Percentiles rank a stretch among this genome's conserved stretches.
Conservation (phyloP, 2,329 filamentous ascomycete species). For the Aspergillus neoniger region DNA sequence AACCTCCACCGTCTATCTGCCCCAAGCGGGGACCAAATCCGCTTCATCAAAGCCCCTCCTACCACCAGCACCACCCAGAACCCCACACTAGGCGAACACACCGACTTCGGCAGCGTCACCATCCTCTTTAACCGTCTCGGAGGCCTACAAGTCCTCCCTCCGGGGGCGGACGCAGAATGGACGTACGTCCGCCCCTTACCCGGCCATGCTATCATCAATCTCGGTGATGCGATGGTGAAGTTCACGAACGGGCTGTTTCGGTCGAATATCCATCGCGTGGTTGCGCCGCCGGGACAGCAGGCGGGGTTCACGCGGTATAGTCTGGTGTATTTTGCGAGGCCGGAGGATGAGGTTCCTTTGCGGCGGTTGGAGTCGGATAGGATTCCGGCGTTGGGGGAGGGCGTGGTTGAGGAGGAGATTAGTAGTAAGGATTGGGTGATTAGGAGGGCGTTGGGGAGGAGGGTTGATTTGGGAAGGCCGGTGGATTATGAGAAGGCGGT, state of each 20-base stretch:
- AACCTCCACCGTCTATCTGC: slow-evolving; percentile 49
- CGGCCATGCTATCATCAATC: slow-evolving; percentile 49
- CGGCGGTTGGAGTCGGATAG: slow-evolving; percentile 40
- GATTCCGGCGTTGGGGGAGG: slow-evolving; percentile 36
- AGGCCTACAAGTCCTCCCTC: slow-evolving; percentile 56
- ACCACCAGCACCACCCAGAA: slow-evolving; percentile 46
- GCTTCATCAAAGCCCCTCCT: slow-evolving; percentile 54
- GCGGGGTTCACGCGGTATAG: slow-evolving; percentile 50
- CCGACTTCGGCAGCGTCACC: slow-evolving; percentile 59
- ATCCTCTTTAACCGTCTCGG: slow-evolving; percentile 59
- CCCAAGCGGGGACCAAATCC: slow-evolving; percentile 56
- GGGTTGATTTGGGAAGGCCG: slow-evolving; percentile 40
- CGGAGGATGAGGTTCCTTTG: slow-evolving; percentile 51
- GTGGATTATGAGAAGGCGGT: slow-evolving; percentile 34
- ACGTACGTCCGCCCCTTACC: slow-evolving; percentile 55
- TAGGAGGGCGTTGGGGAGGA: slow-evolving; percentile 39
- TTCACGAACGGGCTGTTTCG: slow-evolving; percentile 46
- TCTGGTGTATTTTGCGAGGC: slow-evolving; percentile 58
- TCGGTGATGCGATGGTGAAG: slow-evolving; percentile 49
- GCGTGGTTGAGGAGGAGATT: slow-evolving; percentile 37
- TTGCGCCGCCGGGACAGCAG: slow-evolving; percentile 52
- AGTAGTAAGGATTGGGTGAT: slow-evolving; percentile 48
- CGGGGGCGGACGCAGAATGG: slow-evolving; percentile 48
- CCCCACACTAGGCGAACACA: slow-evolving; percentile 55
- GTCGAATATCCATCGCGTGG: slow-evolving; percentile 53